Evolutionary conservation across 805 yeast species (phyloP).

Genomic region (Sugiyamaella valdiviana): DNA sequence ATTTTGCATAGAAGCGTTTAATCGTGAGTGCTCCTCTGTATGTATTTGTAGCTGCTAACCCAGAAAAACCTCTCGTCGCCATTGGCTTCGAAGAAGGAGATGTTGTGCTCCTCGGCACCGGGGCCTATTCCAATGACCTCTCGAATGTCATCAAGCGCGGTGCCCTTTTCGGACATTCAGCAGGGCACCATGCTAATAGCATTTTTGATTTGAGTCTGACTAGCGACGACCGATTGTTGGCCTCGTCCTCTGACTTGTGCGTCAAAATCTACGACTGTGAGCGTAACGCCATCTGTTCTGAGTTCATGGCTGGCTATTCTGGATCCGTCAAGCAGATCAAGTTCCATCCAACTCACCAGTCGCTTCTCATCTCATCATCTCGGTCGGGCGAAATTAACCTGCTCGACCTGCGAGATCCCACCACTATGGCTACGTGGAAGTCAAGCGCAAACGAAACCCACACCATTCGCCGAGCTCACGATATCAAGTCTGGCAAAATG

Average conservation of each 20-base stretch:
- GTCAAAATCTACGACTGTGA: constrained; percentile 10
- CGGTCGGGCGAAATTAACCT: constrained; percentile 13
- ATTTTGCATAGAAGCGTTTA: constrained; percentile 9
- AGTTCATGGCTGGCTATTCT: not conserved
- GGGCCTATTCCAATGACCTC: not conserved
- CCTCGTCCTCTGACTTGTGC: constrained; percentile 4
- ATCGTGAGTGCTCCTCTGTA: not conserved
- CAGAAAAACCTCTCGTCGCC: constrained; percentile 3
- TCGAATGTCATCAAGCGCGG: constrained; percentile 1
- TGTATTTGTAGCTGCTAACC: not conserved
- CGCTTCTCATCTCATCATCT: constrained; percentile 7
- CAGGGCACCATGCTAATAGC: constrained; percentile 5
- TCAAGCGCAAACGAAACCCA: not conserved
- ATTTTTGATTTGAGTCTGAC: constrained; percentile 9
- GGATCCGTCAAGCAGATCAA: constrained; percentile 12
- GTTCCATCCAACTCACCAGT: constrained; percentile 9
- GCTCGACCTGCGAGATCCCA: constrained; percentile 9
- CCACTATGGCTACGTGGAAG: not conserved
- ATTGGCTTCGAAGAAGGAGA: constrained; percentile 11
- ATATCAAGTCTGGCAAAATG: constrained; percentile 6
- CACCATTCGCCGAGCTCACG: constrained; percentile 10
- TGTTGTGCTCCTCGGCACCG: constrained; percentile 1
- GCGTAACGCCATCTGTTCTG: not conserved
- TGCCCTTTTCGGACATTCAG: not conserved
- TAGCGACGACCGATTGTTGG: constrained; percentile 3